phyloP scores from a whole-genome alignment of 2,329 filamentous ascomycete species.

The Escovopsis weberi region DNA sequence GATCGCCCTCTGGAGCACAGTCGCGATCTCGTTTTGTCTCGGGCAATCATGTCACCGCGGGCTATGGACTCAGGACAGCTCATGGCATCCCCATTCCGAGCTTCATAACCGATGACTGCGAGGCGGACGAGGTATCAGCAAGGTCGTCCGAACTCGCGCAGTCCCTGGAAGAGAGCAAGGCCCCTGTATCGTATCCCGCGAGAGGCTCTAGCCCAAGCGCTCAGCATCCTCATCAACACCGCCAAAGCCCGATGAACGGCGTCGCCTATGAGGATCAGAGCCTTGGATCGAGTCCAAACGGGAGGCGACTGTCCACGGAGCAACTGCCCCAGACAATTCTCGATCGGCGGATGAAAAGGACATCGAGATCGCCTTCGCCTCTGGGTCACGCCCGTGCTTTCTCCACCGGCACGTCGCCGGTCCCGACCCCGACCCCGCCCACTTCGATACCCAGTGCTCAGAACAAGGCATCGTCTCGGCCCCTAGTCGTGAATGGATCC shows the following conservation, averaged over 20 bases:
- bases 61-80: constrained; percentile 23
- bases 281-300: constrained; percentile 20
- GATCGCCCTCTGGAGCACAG: constrained; percentile 22
- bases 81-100: constrained; percentile 39
- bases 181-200: constrained; percentile 12
- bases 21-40: constrained; percentile 12
- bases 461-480: constrained; percentile 24
- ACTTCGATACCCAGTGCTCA: constrained; percentile 23
- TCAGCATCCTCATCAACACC: constrained; percentile 8
- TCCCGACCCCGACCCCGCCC: constrained; percentile 17
- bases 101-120: constrained; percentile 41
- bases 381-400: constrained; percentile 33
- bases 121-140: constrained; percentile 30
- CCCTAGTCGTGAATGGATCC: constrained; percentile 39
- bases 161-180: constrained; percentile 28
- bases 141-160: constrained; percentile 29
- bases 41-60: constrained; percentile 18
- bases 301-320: constrained; percentile 37
- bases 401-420: constrained; percentile 25
- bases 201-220: constrained; percentile 14
- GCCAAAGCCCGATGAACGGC: constrained; percentile 17
- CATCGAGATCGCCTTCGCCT: constrained; percentile 42
- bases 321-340: constrained; percentile 38
- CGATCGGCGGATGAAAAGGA: constrained; percentile 36
- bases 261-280: constrained; percentile 34